Evolutionary conservation across 768 basidiomycete genomes (phyloP).

Genomic region (Suillus fuscotomentosus): DNA sequence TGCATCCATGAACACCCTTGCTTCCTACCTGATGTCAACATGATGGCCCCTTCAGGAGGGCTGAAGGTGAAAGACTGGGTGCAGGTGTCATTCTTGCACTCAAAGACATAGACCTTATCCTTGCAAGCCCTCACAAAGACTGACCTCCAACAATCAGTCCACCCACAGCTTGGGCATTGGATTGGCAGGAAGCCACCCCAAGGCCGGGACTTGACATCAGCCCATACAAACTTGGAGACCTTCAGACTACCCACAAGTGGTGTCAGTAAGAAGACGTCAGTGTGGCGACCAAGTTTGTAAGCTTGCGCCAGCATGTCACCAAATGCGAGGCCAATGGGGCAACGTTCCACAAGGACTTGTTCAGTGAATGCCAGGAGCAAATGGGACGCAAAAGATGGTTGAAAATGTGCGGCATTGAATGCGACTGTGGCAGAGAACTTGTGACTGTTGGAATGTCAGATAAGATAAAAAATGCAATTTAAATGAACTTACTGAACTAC

Average conservation of each 20-base stretch:
- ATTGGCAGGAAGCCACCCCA: not conserved
- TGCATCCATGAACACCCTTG: not conserved
- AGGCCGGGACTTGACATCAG: not conserved
- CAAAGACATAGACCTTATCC: not conserved
- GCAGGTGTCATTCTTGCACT: not conserved
- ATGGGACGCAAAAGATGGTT: not conserved
- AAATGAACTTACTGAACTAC: not conserved
- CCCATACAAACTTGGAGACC: not conserved
- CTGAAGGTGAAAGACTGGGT: not conserved
- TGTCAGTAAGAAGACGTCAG: not conserved
- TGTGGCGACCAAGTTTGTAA: not conserved
- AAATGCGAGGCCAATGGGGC: not conserved
- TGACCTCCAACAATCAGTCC: not conserved
- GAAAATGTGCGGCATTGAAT: not conserved
- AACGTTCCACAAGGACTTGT: not conserved
- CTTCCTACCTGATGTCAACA: not conserved
- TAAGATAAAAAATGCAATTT: not conserved
- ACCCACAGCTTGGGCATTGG: slow-evolving; percentile 2
- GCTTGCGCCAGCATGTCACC: not conserved
- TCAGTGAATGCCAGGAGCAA: not conserved
- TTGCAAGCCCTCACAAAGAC: not conserved
- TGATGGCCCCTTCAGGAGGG: not conserved
- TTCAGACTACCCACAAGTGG: not conserved
- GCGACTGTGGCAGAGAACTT: not conserved
- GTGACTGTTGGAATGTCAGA: not conserved